Evolutionary conservation across 1,284 basidiomycete species (phyloP), one percentile per base, ranked within the genome.

Genomic region (Trametes pubescens): DNA sequence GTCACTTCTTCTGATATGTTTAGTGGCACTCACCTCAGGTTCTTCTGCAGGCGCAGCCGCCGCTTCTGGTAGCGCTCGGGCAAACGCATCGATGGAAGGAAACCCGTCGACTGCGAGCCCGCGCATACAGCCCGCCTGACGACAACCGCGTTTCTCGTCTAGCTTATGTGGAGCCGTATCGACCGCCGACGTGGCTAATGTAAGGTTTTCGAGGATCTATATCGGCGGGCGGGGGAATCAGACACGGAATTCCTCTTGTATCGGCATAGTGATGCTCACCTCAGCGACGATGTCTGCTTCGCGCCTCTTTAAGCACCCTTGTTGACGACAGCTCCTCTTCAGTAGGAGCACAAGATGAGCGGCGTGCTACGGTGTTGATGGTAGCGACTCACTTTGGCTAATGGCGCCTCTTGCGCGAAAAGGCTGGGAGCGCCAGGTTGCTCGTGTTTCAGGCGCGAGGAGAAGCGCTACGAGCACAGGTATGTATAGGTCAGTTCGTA

Each of bases 91-190:
- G 22, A 47, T 26, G 21, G 44, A 47, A 8, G 44, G 44, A 16
- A 16, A 7, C 6, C 14, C 18, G 40, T 6, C 22, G 52, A 22
- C 18, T 9, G 21, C 18, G 26, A 55, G n/a, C 29, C 32, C 54
- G 40, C 54, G 54, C 18, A 55, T 40, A 29, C 54, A 55, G 40
- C 54, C 43, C 7, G 14, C 10, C 29, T 46, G 54, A 18, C 40
- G 54, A 22, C 54, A 55, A n/a, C 54, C 46, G 9, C 54, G 40
- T 14, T 21, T 55, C 44, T 47, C 44, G 18, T 43, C 40, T 43
- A 9, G 38, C 14, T 38, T 5, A 32, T 8, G 29, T 8, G 29
- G 3, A 13, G 22, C 52, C 13, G 22, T 16, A 4, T 18, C 40
- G 40, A 16, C 14, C 11, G 0, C 22, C 21, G 32, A 13, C 24